Percentiles rank a stretch among this genome's conserved stretches.
Evolutionary conservation across 805 yeast species (phyloP).

Genomic region (Lachancea dasiensis): DNA sequence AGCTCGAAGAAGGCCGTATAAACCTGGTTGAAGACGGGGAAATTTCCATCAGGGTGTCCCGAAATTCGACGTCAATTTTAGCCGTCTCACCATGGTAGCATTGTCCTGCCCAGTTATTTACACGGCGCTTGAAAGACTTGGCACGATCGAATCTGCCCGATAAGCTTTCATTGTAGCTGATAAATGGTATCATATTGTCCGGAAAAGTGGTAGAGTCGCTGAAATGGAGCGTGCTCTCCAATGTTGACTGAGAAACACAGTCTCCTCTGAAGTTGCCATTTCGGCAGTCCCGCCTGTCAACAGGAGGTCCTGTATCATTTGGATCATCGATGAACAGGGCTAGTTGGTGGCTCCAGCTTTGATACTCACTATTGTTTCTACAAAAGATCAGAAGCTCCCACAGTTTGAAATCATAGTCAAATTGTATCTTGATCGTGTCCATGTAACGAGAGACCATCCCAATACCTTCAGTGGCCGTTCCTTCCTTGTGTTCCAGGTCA

Average conservation of each 20-base stretch:
- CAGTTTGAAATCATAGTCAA: slow-evolving; percentile 38
- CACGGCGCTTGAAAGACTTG: slow-evolving; percentile 2
- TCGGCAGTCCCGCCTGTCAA: slow-evolving; percentile 25
- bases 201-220: slow-evolving; percentile 10
- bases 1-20: slow-evolving; percentile 4
- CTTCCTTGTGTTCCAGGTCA: slow-evolving; percentile 1
- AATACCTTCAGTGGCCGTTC: slow-evolving; percentile 16
- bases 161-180: slow-evolving; percentile 10
- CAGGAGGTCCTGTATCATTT: slow-evolving; percentile 34
- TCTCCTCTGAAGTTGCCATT: slow-evolving; percentile 19
- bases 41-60: slow-evolving; percentile 7
- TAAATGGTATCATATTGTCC: slow-evolving; percentile 12
- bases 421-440: slow-evolving; percentile 38
- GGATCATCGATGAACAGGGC: slow-evolving; percentile 26
- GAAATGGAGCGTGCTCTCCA: slow-evolving; percentile 10
- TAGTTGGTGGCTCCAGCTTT: slow-evolving; percentile 38
- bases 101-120: neutral
- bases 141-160: slow-evolving; percentile 8
- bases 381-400: slow-evolving; percentile 42
- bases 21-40: slow-evolving; percentile 12
- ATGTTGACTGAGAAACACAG: slow-evolving; percentile 17
- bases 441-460: slow-evolving; percentile 32
- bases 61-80: slow-evolving; percentile 6
- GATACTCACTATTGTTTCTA: slow-evolving; percentile 31
- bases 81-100: slow-evolving; percentile 2